These are phyloP conservation scores for Friedmanniomyces endolithicus DNA, from an alignment of 495 filamentous ascomycete genomes.

Conservation along the genomic window DNA sequence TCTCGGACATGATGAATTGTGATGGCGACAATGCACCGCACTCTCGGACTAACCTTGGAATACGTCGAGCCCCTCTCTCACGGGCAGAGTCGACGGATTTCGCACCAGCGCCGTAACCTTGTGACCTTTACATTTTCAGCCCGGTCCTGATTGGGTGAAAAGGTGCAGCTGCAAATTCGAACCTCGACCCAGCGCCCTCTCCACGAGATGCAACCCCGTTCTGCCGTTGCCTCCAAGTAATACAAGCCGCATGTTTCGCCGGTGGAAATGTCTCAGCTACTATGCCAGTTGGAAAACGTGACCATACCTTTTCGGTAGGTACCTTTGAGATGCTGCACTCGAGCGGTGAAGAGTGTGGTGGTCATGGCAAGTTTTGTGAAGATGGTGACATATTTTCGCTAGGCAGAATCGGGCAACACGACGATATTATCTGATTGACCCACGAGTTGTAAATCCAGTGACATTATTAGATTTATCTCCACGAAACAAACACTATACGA, in stretches of 20 bases:
- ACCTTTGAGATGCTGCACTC: too few relatives aligned
- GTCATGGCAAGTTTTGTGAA: too few relatives aligned
- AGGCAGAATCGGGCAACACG: too few relatives aligned
- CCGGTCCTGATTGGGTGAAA: background rate
- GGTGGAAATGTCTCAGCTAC: background rate
- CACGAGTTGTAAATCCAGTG: too few relatives aligned
- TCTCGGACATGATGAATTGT: background rate
- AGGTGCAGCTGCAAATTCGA: background rate
- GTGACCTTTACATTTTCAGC: conserved; percentile 13
- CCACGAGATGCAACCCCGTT: conserved; percentile 33
- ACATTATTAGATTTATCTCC: too few relatives aligned
- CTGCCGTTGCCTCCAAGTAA: conserved; percentile 35
- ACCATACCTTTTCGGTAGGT: too few relatives aligned
- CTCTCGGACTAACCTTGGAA: conserved; percentile 19
- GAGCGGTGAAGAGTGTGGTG: too few relatives aligned
- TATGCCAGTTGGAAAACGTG: background rate
- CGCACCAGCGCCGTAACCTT: conserved; percentile 34
- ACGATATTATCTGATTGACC: too few relatives aligned
- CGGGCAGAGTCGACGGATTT: conserved; percentile 7
- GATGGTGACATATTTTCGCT: too few relatives aligned
- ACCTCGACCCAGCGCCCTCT: conserved; percentile 30
- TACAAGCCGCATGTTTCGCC: conserved; percentile 30
- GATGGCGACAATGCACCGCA: conserved; percentile 25
- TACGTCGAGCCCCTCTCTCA: conserved; percentile 18
- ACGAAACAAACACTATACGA: too few relatives aligned